Conservation (phyloP, 1,139 yeast species). For the Taphrina confusa region DNA sequence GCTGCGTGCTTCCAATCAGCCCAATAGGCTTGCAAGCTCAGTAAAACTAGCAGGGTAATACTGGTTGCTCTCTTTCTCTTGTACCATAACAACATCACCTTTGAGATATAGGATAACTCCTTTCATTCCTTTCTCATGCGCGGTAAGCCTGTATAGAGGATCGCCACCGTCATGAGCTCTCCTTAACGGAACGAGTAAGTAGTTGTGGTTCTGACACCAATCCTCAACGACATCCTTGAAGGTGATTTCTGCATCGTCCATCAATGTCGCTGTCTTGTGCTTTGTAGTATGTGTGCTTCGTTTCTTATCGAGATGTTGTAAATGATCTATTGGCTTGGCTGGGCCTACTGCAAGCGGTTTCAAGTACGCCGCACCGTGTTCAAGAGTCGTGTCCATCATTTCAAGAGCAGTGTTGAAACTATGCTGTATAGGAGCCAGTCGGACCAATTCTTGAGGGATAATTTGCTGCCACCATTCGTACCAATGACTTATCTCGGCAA, state of each 20-base stretch:
- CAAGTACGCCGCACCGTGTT: constrained; percentile 40
- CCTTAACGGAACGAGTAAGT: constrained; percentile 47
- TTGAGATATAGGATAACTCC: constrained; percentile 48
- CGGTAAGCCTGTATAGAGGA: constrained; percentile 48
- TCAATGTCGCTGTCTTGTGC: constrained; percentile 11
- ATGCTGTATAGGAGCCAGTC: constrained; percentile 41
- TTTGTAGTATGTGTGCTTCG: neutral
- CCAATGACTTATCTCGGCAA: constrained; percentile 45
- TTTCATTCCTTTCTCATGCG: constrained; percentile 44
- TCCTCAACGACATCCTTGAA: constrained; percentile 58
- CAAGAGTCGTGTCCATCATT: constrained; percentile 47
- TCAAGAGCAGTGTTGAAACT: constrained; percentile 46
- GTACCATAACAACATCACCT: constrained; percentile 26
- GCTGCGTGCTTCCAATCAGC: too few species aligned
- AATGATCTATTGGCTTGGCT: constrained; percentile 17
- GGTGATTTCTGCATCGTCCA: constrained; percentile 43
- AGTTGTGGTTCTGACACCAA: constrained; percentile 48
- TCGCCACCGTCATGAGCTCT: constrained; percentile 47
- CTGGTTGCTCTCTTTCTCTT: neutral
- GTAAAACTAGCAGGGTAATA: neutral
- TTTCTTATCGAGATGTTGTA: constrained; percentile 2
- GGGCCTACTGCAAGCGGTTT: constrained; percentile 31
- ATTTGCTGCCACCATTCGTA: constrained; percentile 45
- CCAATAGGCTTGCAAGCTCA: neutral
- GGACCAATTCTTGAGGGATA: constrained; percentile 42